These are phyloP conservation scores for Paraconiothyrium sp. DNA, from an alignment of 2,329 filamentous ascomycete species.

Conservation along the genomic window DNA sequence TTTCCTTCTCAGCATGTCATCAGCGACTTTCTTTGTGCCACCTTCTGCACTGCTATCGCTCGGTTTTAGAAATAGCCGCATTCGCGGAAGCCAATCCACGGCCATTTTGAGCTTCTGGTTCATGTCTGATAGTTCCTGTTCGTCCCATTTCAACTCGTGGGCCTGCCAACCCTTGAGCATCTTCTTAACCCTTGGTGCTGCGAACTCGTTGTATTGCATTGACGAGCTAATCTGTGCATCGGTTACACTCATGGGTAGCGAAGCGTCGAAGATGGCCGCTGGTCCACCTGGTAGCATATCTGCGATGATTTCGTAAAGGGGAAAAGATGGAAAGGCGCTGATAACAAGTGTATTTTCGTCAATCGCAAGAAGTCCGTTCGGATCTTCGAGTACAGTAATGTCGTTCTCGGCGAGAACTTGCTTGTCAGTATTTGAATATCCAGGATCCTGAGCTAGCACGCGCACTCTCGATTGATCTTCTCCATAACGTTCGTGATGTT, in stretches of 20 bases:
- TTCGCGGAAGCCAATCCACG: slow-evolving; percentile 9
- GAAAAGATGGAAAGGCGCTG: slow-evolving; percentile 13
- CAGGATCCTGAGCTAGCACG: slow-evolving; percentile 8
- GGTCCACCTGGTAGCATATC: slow-evolving; percentile 11
- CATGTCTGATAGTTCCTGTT: neutral
- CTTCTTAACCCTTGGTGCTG: slow-evolving; percentile 4
- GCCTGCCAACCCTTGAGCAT: neutral
- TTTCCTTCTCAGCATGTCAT: slow-evolving; percentile 1
- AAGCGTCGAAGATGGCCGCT: slow-evolving; percentile 13
- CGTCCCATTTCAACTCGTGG: slow-evolving; percentile 4
- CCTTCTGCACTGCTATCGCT: neutral
- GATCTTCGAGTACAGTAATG: slow-evolving; percentile 12
- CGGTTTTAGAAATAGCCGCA: slow-evolving; percentile 3
- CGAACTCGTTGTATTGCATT: slow-evolving; percentile 13
- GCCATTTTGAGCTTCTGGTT: slow-evolving; percentile 5
- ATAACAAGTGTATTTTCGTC: slow-evolving; percentile 7
- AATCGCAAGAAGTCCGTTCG: slow-evolving; percentile 12
- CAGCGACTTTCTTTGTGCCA: neutral
- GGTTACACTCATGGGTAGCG: neutral
- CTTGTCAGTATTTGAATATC: slow-evolving; percentile 12
- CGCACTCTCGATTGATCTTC: neutral
- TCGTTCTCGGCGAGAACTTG: slow-evolving; percentile 6
- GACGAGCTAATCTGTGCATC: neutral
- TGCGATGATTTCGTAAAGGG: slow-evolving; percentile 11
- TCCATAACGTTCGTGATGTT: slow-evolving; percentile 6